These are phyloP conservation scores for Trichothecium roseum DNA, from an alignment of 2,329 filamentous ascomycete genomes.

Conservation along the genomic window DNA sequence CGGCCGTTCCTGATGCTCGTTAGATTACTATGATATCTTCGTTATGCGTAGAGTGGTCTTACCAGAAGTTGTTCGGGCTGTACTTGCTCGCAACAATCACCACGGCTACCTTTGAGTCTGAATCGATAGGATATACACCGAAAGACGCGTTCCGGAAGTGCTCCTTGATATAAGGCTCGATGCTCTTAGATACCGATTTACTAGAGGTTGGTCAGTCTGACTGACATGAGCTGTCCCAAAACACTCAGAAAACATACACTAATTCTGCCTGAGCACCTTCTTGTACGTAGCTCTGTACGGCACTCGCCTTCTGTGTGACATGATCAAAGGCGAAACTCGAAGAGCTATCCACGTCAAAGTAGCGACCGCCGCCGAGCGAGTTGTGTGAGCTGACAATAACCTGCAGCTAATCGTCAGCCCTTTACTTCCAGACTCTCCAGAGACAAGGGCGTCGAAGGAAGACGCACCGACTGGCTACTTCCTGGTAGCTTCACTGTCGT, in stretches of 20 bases:
- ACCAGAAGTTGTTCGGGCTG: slow-evolving; percentile 97
- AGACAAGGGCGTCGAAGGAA: neutral
- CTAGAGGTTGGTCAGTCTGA: slow-evolving; percentile 31
- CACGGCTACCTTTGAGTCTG: slow-evolving; percentile 67
- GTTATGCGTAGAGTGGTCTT: slow-evolving; percentile 8
- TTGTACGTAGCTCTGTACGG: slow-evolving; percentile 65
- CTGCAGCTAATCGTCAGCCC: slow-evolving; percentile 19
- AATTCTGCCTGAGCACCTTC: slow-evolving; percentile 70
- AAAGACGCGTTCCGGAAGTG: slow-evolving; percentile 78
- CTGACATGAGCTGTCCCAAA: neutral
- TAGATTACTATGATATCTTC: slow-evolving; percentile 7
- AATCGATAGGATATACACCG: slow-evolving; percentile 71
- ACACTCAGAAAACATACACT: slow-evolving; percentile 47
- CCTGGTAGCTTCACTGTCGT: slow-evolving; percentile 81
- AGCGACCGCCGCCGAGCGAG: slow-evolving; percentile 66
- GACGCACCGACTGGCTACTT: slow-evolving; percentile 49
- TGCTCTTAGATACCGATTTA: slow-evolving; percentile 71
- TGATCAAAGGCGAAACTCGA: slow-evolving; percentile 89
- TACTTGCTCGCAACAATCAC: slow-evolving; percentile 93
- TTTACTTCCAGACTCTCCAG: neutral
- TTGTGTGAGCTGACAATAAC: slow-evolving; percentile 85
- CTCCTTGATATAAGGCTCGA: slow-evolving; percentile 69
- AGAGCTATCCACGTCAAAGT: slow-evolving; percentile 82
- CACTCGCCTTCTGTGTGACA: slow-evolving; percentile 73
- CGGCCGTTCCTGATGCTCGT: slow-evolving; percentile 67